A percentile compares a stretch with the other conserved stretches of the same genome.
These are phyloP conservation scores for Xylariaceae sp. DNA, from an alignment of 2,329 filamentous ascomycete species.

Conservation along the genomic window DNA sequence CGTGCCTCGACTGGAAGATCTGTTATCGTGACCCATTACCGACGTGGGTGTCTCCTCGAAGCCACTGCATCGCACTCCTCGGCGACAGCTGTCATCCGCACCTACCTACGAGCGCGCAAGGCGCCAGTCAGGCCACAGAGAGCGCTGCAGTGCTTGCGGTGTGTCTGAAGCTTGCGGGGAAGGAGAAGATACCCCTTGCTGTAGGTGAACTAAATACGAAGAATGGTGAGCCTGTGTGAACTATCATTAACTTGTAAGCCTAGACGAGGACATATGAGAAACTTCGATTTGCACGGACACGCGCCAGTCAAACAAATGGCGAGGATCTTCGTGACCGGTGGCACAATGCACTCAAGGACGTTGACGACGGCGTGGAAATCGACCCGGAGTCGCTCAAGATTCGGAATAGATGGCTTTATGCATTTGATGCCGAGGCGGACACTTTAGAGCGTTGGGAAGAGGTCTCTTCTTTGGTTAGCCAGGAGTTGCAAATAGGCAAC, in stretches of 20 bases:
- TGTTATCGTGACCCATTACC: constrained; percentile 60
- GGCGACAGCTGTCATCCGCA: constrained; percentile 63
- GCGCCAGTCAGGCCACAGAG: constrained; percentile 61
- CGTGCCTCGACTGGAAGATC: constrained; percentile 61
- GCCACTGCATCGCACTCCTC: constrained; percentile 56
- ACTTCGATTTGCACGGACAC: constrained; percentile 48
- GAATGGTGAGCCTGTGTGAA: neutral
- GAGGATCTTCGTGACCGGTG: constrained; percentile 52
- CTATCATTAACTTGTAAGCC: neutral
- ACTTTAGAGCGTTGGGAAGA: constrained; percentile 50
- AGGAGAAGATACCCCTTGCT: constrained; percentile 48
- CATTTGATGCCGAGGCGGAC: constrained; percentile 54
- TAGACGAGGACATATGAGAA: constrained; percentile 53
- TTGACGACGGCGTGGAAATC: constrained; percentile 50
- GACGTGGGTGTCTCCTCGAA: constrained; percentile 55
- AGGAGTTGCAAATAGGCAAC: constrained; percentile 45
- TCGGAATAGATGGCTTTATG: constrained; percentile 54
- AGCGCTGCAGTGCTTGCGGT: constrained; percentile 55
- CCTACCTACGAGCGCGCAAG: constrained; percentile 60
- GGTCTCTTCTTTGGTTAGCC: constrained; percentile 46
- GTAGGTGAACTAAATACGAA: constrained; percentile 34
- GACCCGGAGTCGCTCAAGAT: constrained; percentile 55
- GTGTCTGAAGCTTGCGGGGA: constrained; percentile 52
- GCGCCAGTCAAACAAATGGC: constrained; percentile 52
- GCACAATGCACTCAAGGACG: constrained; percentile 51